These are phyloP conservation scores for Malassezia furfur DNA, from an alignment of 1,284 basidiomycete genomes.

Conservation along the genomic window DNA sequence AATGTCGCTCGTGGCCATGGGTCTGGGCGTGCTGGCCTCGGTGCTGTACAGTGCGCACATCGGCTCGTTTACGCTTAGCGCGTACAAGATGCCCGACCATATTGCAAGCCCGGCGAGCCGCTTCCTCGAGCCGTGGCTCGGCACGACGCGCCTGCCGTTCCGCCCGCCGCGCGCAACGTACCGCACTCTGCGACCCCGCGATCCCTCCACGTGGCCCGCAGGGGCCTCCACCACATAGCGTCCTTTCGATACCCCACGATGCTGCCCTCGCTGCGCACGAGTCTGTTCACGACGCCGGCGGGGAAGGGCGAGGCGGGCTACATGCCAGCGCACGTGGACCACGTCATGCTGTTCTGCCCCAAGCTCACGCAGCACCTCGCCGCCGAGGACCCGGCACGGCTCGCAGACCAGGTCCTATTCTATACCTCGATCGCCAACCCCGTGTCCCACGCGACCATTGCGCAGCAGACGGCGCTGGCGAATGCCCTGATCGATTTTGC, in stretches of 20 bases:
- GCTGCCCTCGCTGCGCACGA: neutral
- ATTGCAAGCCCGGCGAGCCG: neutral
- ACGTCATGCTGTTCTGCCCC: conserved; percentile 12
- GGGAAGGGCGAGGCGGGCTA: neutral
- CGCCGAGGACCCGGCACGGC: conserved; percentile 11
- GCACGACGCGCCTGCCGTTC: conserved; percentile 4
- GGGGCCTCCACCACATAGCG: conserved; percentile 5
- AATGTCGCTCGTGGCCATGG: conserved; percentile 2
- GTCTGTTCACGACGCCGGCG: conserved; percentile 1
- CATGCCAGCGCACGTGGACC: conserved; percentile 15
- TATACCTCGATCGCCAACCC: conserved; percentile 12
- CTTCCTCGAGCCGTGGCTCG: conserved; percentile 2
- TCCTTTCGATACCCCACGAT: neutral
- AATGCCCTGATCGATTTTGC: conserved; percentile 17
- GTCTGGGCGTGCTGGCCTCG: conserved; percentile 9
- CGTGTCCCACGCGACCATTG: conserved; percentile 12
- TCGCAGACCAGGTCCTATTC: conserved; percentile 11
- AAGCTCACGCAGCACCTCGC: conserved; percentile 1
- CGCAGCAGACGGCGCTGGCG: conserved; percentile 12
- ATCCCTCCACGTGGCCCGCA: conserved; percentile 4
- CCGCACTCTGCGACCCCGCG: neutral
- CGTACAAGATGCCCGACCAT: neutral
- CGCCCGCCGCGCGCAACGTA: conserved; percentile 12
- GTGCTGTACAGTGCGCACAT: neutral
- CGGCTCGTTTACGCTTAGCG: neutral